Conservation (phyloP, 495 filamentous ascomycete genomes). For the Sporormia fimetaria region DNA sequence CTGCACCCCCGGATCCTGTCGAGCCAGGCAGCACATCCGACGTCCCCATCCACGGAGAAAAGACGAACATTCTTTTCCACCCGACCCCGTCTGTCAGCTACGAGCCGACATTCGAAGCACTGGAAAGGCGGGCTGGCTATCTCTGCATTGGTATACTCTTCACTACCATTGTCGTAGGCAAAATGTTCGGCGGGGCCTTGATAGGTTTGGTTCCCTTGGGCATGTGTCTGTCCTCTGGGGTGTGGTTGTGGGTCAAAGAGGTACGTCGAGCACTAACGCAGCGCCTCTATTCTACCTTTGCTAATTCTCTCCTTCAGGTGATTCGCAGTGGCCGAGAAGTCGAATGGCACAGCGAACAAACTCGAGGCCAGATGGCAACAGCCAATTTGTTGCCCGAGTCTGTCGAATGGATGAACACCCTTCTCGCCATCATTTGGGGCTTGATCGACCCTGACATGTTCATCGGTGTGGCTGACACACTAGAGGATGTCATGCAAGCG, state of each 20-base stretch:
- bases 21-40: slow-evolving; percentile 71
- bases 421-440: slow-evolving; percentile 73
- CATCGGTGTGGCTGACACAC: slow-evolving; percentile 53
- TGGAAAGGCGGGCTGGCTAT: slow-evolving; percentile 60
- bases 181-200: slow-evolving; percentile 64
- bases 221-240: slow-evolving; percentile 54
- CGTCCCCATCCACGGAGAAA: slow-evolving; percentile 89
- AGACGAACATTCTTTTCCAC: slow-evolving; percentile 92
- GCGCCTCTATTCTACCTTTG: too few species aligned
- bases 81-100: slow-evolving; percentile 80
- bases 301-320: too few species aligned
- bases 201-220: slow-evolving; percentile 63
- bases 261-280: too few species aligned
- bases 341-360: slow-evolving; percentile 82
- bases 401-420: slow-evolving; percentile 89
- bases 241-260: slow-evolving; percentile 84
- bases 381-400: slow-evolving; percentile 86
- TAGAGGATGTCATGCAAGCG: slow-evolving; percentile 94
- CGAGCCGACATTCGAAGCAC: slow-evolving; percentile 65
- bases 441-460: slow-evolving; percentile 93
- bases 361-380: slow-evolving; percentile 67
- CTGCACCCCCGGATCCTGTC: slow-evolving; percentile 80
- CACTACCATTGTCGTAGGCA: slow-evolving; percentile 64
- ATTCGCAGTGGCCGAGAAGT: slow-evolving; percentile 66
- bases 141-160: slow-evolving; percentile 59